Percentiles rank a stretch among this genome's conserved stretches.
These are phyloP conservation scores for Stygiomarasmius scandens DNA, from an alignment of 1,284 basidiomycete species.

Conservation along the genomic window DNA sequence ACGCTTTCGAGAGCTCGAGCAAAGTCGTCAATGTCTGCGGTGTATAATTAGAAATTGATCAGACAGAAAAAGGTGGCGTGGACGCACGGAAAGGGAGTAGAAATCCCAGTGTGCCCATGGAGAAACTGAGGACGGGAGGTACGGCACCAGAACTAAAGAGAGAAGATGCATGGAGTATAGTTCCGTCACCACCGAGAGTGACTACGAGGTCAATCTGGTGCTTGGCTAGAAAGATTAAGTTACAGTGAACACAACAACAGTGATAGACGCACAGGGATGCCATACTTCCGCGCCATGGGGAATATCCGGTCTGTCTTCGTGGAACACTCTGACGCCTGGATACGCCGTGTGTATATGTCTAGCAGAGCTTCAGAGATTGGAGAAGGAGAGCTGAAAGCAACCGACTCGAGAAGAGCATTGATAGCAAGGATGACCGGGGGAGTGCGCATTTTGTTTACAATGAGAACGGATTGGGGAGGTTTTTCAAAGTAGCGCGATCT, in stretches of 20 bases:
- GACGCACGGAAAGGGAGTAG: constrained; percentile 89
- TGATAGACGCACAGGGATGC: constrained; percentile 51
- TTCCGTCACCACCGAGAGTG: constrained; percentile 94
- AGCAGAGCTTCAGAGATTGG: constrained; percentile 8
- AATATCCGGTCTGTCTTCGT: constrained; percentile 72
- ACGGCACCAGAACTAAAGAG: constrained; percentile 88
- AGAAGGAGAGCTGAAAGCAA: constrained; percentile 13
- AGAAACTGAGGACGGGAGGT: constrained; percentile 94
- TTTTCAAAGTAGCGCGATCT: constrained; percentile 36
- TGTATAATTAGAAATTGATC: neutral
- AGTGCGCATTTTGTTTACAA: constrained; percentile 78
- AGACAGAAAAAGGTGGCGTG: neutral
- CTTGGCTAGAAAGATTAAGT: constrained; percentile 36
- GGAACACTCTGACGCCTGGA: constrained; percentile 73
- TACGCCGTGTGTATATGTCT: constrained; percentile 70
- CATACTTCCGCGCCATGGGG: constrained; percentile 67
- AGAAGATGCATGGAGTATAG: constrained; percentile 92
- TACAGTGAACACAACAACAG: constrained; percentile 5
- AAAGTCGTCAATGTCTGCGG: constrained; percentile 79
- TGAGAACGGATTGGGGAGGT: constrained; percentile 56
- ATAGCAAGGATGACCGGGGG: constrained; percentile 75
- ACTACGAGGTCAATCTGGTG: constrained; percentile 83
- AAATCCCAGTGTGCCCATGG: constrained; percentile 95
- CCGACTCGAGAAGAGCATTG: constrained; percentile 68
- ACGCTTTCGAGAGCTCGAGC: constrained; percentile 78